Percentiles rank a stretch among this genome's conserved stretches.
Conservation (phyloP, 495 filamentous ascomycete genomes). For the Penicillium daleae region DNA sequence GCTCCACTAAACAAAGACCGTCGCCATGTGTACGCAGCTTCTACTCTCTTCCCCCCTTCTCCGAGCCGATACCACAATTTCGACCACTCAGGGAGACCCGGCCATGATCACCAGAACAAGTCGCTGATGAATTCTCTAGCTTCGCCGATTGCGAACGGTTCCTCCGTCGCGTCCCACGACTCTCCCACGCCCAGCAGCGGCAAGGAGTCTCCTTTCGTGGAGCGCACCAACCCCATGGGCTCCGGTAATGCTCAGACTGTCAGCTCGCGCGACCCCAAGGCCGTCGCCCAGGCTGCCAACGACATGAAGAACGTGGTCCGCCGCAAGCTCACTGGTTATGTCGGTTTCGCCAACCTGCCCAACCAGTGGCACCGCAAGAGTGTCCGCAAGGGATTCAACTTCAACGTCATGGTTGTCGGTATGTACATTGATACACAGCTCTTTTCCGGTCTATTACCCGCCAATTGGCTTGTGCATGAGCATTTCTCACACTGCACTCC, state of each 20-base stretch:
- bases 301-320: conserved; percentile 98
- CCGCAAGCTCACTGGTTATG: conserved; percentile 96
- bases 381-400: conserved; percentile 99
- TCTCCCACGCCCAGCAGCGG: conserved; percentile 50
- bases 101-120: conserved; percentile 12
- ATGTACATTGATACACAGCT: conserved; percentile 42
- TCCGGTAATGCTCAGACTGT: conserved; percentile 66
- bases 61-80: conserved; percentile 12
- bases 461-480: neutral
- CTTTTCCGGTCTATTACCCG: neutral
- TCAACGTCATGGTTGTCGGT: conserved; percentile 99
- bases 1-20: conserved; percentile 23
- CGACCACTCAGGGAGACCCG: conserved; percentile 1
- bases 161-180: conserved; percentile 38
- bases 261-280: conserved; percentile 83
- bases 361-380: conserved; percentile 99
- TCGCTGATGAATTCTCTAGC: conserved; percentile 43
- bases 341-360: conserved; percentile 97
- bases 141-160: conserved; percentile 47
- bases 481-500: conserved; percentile 6
- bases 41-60: neutral
- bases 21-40: conserved; percentile 50
- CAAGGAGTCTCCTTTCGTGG: conserved; percentile 59
- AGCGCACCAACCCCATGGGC: conserved; percentile 66
- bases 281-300: conserved; percentile 71